Percentiles rank a stretch among this genome's conserved stretches.
Conservation (phyloP, 331 rosid genomes). For the Malus hybrid region DNA sequence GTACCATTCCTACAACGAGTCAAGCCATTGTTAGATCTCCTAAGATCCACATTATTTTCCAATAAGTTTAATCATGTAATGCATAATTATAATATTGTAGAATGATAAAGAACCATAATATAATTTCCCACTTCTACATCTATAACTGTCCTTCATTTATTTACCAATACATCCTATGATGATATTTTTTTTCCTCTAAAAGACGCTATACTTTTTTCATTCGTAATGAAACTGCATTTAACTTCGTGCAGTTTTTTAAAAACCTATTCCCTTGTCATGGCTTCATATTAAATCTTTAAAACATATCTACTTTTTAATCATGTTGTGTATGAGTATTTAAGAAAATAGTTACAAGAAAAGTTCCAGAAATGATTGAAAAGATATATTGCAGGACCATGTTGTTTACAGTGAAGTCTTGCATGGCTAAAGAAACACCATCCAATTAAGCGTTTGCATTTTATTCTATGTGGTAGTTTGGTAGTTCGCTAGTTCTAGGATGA, state of each 20-base stretch:
- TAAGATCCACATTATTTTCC: not conserved
- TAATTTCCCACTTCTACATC: not conserved
- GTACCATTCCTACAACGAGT: slow-evolving; percentile 30
- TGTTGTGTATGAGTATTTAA: not conserved
- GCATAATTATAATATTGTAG: not conserved
- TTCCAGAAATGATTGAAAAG: not conserved
- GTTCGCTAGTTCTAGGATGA: not conserved
- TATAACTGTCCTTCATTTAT: not conserved
- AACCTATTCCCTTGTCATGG: not conserved
- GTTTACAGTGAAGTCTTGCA: not conserved
- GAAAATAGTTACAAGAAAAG: not conserved
- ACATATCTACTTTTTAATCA: not conserved
- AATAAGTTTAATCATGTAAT: not conserved
- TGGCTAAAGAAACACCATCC: not conserved
- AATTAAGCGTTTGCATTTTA: not conserved
- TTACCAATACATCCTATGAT: not conserved
- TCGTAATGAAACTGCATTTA: not conserved
- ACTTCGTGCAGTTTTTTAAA: not conserved
- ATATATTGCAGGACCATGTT: not conserved
- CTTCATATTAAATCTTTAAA: not conserved
- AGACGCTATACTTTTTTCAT: not conserved
- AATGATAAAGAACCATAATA: not conserved
- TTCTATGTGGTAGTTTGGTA: not conserved
- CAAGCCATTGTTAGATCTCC: not conserved
- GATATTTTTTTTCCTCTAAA: not conserved